Percentiles rank a stretch among this genome's conserved stretches.
These are phyloP conservation scores for Penicillium coffeae DNA, from an alignment of 495 filamentous ascomycete genomes.

Conservation along the genomic window DNA sequence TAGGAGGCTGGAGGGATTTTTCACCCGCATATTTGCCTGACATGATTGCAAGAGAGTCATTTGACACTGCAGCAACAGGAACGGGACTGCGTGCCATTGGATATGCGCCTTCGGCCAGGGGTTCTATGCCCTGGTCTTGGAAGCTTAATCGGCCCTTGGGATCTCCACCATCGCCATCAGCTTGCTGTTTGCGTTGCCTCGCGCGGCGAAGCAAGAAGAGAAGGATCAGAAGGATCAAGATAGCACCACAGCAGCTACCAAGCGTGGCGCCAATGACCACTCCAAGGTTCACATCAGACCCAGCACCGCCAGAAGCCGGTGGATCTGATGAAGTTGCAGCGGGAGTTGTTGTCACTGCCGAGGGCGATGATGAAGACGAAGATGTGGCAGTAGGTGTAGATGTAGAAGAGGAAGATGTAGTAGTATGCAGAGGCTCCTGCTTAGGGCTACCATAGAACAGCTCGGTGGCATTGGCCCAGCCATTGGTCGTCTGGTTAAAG, in stretches of 20 bases:
- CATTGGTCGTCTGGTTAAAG: conserved; percentile 74
- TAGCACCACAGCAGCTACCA: conserved; percentile 70
- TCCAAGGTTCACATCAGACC: conserved; percentile 41
- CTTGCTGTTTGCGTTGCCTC: conserved; percentile 50
- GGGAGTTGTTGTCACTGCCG: conserved; percentile 19
- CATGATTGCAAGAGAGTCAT: conserved; percentile 42
- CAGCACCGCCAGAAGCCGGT: conserved; percentile 29
- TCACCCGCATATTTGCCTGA: conserved; percentile 38
- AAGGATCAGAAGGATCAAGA: conserved; percentile 61
- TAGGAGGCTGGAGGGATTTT: conserved; percentile 29
- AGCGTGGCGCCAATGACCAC: conserved; percentile 73
- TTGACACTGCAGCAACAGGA: conserved; percentile 44
- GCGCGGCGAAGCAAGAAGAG: conserved; percentile 66
- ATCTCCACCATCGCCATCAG: conserved; percentile 51
- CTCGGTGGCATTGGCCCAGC: conserved; percentile 73
- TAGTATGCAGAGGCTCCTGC: conserved; percentile 34
- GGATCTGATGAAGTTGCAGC: conserved; percentile 32
- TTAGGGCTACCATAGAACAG: conserved; percentile 52
- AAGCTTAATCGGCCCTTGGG: conserved; percentile 62
- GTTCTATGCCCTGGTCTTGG: conserved; percentile 57
- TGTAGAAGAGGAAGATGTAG: conserved; percentile 30
- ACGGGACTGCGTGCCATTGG: conserved; percentile 41
- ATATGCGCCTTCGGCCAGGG: conserved; percentile 41
- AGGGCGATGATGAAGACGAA: conserved; percentile 34
- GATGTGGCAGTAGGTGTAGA: conserved; percentile 34